Percentiles rank a stretch among this genome's conserved stretches.
Conservation (phyloP, 208 protist genomes). For the Leishmania arabica region DNA sequence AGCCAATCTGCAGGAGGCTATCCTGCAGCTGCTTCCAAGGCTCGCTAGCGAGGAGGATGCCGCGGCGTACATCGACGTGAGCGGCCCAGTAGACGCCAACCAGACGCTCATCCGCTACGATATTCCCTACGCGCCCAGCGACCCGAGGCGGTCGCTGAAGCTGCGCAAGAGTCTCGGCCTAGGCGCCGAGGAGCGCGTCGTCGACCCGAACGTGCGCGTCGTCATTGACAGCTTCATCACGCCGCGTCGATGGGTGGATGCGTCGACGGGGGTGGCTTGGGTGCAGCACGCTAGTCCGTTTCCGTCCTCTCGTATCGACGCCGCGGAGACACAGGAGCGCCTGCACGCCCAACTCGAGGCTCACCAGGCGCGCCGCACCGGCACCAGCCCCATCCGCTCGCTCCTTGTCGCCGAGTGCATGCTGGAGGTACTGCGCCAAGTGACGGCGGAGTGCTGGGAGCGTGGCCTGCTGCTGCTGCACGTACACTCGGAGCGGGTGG, state of each 20-base stretch:
- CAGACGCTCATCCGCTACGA: conserved; percentile 82
- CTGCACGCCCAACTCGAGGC: conserved; percentile 32
- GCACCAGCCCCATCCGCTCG: conserved; percentile 76
- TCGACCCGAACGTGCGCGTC: conserved; percentile 82
- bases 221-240: conserved; percentile 86
- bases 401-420: conserved; percentile 84
- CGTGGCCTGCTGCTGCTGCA: conserved; percentile 82
- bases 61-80: conserved; percentile 60
- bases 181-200: conserved; percentile 28
- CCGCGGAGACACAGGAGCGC: conserved; percentile 60
- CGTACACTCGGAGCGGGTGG: conserved; percentile 77
- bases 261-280: conserved; percentile 59
- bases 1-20: conserved; percentile 22
- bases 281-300: conserved; percentile 86
- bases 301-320: conserved; percentile 73
- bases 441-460: conserved; percentile 85
- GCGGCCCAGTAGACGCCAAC: conserved; percentile 59
- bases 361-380: conserved; percentile 42
- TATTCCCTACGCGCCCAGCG: conserved; percentile 66
- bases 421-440: conserved; percentile 87
- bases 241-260: conserved; percentile 73
- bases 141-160: conserved; percentile 61
- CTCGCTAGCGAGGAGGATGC: conserved; percentile 10
- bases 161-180: conserved; percentile 52
- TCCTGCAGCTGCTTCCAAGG: conserved; percentile 40